These are phyloP conservation scores for Podila verticillata DNA, from an alignment of 192 early-diverging fungal genomes.

Conservation along the genomic window DNA sequence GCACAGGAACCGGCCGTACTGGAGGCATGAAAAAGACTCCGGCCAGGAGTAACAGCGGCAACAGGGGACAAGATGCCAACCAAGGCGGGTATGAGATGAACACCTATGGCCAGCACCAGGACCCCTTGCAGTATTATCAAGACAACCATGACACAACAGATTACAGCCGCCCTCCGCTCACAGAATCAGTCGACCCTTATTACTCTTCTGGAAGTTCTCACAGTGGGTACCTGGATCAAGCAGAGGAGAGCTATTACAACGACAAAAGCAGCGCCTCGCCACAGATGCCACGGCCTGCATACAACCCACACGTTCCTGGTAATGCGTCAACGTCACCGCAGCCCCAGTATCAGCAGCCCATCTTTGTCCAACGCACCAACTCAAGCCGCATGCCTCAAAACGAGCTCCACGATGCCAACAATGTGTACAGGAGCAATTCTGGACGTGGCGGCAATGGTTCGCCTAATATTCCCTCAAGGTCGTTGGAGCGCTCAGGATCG, in stretches of 20 bases:
- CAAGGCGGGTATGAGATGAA: conserved; percentile 41
- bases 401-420: conserved; percentile 29
- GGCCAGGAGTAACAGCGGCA: conserved; percentile 1
- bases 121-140: conserved; percentile 1
- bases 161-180: conserved; percentile 37
- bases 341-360: conserved; percentile 15
- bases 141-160: conserved; percentile 38
- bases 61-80: conserved; percentile 2
- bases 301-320: conserved; percentile 5
- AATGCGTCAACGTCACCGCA: conserved; percentile 11
- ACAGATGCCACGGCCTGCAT: conserved; percentile 15
- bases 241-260: conserved; percentile 22
- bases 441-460: conserved; percentile 12
- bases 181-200: conserved; percentile 30
- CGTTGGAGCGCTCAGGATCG: conserved; percentile 18
- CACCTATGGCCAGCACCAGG: conserved; percentile 15
- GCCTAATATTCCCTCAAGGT: conserved; percentile 5
- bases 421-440: conserved; percentile 29
- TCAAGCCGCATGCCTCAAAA: conserved; percentile 30
- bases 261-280: background rate
- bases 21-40: conserved; percentile 37
- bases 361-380: conserved; percentile 22
- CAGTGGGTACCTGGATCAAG: conserved; percentile 34
- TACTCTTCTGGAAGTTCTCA: conserved; percentile 46
- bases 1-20: conserved; percentile 25